Conservation (phyloP, 192 early-diverging fungal genomes). For the Backusella circina region DNA sequence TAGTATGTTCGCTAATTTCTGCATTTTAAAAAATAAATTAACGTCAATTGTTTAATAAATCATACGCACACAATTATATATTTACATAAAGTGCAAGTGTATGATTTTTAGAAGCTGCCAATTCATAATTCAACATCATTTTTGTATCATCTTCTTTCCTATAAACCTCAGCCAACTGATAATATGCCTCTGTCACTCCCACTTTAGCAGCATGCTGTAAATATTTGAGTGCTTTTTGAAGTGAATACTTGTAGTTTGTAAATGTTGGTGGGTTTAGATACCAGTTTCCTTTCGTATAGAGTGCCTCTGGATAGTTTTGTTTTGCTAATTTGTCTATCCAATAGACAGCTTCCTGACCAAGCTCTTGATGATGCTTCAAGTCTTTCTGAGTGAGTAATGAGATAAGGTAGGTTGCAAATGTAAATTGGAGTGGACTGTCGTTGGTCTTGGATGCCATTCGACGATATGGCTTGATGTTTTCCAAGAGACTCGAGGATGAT, state of each 20-base stretch:
- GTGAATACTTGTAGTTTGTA: background rate
- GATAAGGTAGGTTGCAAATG: constrained; percentile 72
- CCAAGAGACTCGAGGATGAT: background rate
- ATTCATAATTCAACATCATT: background rate
- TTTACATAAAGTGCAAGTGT: background rate
- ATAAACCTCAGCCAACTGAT: background rate
- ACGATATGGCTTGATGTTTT: constrained; percentile 62
- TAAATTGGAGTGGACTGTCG: constrained; percentile 66
- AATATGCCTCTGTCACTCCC: background rate
- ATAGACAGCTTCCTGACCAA: constrained; percentile 60
- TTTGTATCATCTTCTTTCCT: background rate
- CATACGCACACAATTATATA: background rate
- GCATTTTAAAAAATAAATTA: background rate
- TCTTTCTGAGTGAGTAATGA: constrained; percentile 53
- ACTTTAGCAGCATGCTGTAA: background rate
- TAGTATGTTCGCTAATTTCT: background rate
- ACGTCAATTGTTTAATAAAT: background rate
- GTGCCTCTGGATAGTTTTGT: constrained; percentile 66
- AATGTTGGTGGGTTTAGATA: constrained; percentile 41
- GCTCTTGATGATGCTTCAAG: constrained; percentile 13
- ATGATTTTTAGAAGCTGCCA: background rate
- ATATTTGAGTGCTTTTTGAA: background rate
- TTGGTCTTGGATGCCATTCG: constrained; percentile 77
- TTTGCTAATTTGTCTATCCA: constrained; percentile 70
- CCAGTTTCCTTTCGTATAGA: constrained; percentile 71